A percentile compares a stretch with the other conserved stretches of the same genome.
Evolutionary conservation across 495 filamentous ascomycete species (phyloP).

Genomic region (Penicillium salamii): DNA sequence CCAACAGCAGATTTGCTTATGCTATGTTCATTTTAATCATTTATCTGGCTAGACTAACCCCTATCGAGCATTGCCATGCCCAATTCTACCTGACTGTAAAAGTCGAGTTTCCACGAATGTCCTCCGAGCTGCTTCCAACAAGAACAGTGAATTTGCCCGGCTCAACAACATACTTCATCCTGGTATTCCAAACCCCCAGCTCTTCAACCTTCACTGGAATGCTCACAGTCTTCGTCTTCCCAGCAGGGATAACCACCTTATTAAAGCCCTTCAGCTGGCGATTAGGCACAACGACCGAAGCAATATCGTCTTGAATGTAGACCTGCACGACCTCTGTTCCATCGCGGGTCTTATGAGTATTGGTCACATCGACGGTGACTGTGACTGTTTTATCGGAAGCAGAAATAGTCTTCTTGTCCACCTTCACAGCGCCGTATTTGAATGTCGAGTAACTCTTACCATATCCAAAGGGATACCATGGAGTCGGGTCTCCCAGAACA

Average conservation of each 20-base stretch:
- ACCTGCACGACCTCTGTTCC: constrained; percentile 69
- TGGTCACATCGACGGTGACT: constrained; percentile 53
- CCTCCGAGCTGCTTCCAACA: constrained; percentile 54
- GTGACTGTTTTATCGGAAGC: constrained; percentile 38
- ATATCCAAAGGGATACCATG: constrained; percentile 67
- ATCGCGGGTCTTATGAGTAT: constrained; percentile 52
- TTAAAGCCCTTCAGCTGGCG: constrained; percentile 64
- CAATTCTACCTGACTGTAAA: constrained; percentile 41
- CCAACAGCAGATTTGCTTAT: no score
- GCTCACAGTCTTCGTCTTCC: constrained; percentile 53
- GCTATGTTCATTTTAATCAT: no score
- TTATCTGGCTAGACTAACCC: no score
- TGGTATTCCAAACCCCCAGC: constrained; percentile 58
- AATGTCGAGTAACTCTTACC: constrained; percentile 67
- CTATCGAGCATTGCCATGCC: no score
- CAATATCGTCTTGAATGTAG: constrained; percentile 59
- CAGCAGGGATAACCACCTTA: constrained; percentile 62
- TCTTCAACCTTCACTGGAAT: constrained; percentile 51
- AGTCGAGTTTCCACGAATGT: constrained; percentile 54
- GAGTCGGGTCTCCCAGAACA: constrained; percentile 54
- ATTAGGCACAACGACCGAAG: constrained; percentile 64
- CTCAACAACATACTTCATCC: constrained; percentile 68
- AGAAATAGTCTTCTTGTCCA: constrained; percentile 44
- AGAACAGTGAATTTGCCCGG: constrained; percentile 59
- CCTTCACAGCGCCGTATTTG: constrained; percentile 46